phyloP scores from a whole-genome alignment of 169 alveolate genomes.

The Plasmodium gonderi region DNA sequence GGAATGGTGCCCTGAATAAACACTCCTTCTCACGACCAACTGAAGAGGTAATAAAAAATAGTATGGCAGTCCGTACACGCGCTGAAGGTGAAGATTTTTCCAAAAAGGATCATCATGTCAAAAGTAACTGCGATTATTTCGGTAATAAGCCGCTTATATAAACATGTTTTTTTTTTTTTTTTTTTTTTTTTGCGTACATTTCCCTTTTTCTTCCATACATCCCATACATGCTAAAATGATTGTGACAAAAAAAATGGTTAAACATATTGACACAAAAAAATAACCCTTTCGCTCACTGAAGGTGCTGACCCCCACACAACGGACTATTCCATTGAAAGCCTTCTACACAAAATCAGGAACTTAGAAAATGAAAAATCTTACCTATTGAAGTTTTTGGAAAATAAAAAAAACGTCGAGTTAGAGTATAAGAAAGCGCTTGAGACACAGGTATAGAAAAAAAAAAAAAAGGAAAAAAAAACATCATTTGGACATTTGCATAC shows the following conservation, averaged over 20 bases:
- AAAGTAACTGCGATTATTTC: not conserved
- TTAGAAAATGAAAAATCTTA: conserved; percentile 65
- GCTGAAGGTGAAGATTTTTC: not conserved
- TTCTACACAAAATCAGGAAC: conserved; percentile 43
- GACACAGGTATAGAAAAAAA: conserved; percentile 38
- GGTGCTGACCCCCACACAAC: not conserved
- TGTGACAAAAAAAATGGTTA: not conserved
- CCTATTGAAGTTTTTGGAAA: conserved; percentile 34
- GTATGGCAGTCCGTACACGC: not conserved
- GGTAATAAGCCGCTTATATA: not conserved
- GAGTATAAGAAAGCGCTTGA: conserved; percentile 46
- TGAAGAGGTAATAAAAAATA: not conserved
- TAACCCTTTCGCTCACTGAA: not conserved
- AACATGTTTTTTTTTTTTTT: not conserved
- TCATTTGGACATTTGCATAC: not conserved
- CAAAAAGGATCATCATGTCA: not conserved
- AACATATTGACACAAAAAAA: not conserved
- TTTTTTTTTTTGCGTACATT: not conserved
- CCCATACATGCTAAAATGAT: not conserved
- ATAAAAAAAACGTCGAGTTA: conserved; percentile 46
- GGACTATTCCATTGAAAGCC: conserved; percentile 16
- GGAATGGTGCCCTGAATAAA: conserved; percentile 1
- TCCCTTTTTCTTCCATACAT: not conserved
- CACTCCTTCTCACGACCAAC: not conserved
- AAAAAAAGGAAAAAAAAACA: not conserved